Evolutionary conservation across 306 rosid genomes (phyloP), one percentile per base, ranked within the genome.

Genomic region (Biancaea sappan): DNA sequence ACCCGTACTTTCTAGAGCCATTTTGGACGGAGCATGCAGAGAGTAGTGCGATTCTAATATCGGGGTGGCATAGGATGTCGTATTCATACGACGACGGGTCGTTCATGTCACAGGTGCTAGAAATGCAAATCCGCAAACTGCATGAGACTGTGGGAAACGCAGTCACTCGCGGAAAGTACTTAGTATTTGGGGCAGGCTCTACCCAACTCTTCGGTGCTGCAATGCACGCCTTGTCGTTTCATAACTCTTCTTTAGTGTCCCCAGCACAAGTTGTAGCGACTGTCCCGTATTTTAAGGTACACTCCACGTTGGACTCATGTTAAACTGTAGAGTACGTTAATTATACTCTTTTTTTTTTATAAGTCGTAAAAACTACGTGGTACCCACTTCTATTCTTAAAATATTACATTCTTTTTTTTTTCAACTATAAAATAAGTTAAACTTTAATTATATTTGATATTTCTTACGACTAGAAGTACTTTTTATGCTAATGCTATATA

Each of bases 21-120:
- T n/a, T n/a, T n/a, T n/a, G n/a, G n/a, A n/a, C n/a, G n/a, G n/a
- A n/a, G n/a, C n/a, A n/a, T n/a, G n/a, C n/a, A n/a, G n/a, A n/a
- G n/a, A n/a, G n/a, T n/a, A n/a, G n/a, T n/a, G n/a, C n/a, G n/a
- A 0, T 83, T 57, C 2, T 79, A 50, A 78, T 75, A 16, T 24
- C 86, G 0, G 86, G 86, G n/a, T 83, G 86, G 86, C 83, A 83
- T 29, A 59, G 86, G 41, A 79, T 83, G 86, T 54, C 84, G 2
- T 83, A 83, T n/a, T 0, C 6, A 2, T 75, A 21, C 38, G 2
- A 46, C 34, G 72, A 75, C 43, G 0, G 5, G 0, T 8, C 81
- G 10, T 15, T 0, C 24, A 75, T 83, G 13, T 75, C 81, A n/a
- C 2, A 51, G 15, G 61, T 38, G 69, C 76, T 83, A 0, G 81